Base-by-base conservation (phyloP, 305 asterid genomes). In the Petunia hybrid region DNA sequence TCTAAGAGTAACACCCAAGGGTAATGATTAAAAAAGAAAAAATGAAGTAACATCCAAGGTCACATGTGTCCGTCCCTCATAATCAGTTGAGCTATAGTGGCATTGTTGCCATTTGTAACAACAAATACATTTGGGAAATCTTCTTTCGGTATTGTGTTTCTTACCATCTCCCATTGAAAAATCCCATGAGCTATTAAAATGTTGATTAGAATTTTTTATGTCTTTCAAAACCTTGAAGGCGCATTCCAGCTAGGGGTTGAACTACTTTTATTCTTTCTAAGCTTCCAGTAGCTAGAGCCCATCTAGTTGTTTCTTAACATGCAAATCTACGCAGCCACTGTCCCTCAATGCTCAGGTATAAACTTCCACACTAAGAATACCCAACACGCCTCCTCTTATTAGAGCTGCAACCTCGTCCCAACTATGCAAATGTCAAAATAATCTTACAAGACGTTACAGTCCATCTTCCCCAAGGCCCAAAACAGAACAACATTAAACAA, bases 1-100 rank as follows among this genome's bases (percentile, higher is more conserved):
- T 36, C 46, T 6, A 73, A 73, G 51, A 73, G 46, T 35, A 71
- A 73, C 63, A 73, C 51, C 78, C 36, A 73, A 16, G 63, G 63
- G 31, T 22, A 22, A 22, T 22, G 31, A 22, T 22, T 22, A 22
- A 22, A 22, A 22, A 22, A 22, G 31, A 22, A 22, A 22, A 22
- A 22, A 22, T 22, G 31, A 73, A 73, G 46, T 35, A 71, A 73
- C 63, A 73, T 73, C 78, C 36, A 73, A 16, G 63, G 63, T 35
- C 63, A 36, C 46, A 35, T 13, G 35, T 51, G 45, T 73, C 48
- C 6, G 4, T 1, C 62, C 62, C 12, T 5, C 9, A 46, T 71
- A 71, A 71, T 48, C 39, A 31, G 62, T 71, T 48, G 55, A 48
- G 62, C 61, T 71, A 35, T 43, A 13, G n/a, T 71, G 61, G 9